phyloP scores from a whole-genome alignment of 441 rosid genomes.

The Aleurites moluccanus region DNA sequence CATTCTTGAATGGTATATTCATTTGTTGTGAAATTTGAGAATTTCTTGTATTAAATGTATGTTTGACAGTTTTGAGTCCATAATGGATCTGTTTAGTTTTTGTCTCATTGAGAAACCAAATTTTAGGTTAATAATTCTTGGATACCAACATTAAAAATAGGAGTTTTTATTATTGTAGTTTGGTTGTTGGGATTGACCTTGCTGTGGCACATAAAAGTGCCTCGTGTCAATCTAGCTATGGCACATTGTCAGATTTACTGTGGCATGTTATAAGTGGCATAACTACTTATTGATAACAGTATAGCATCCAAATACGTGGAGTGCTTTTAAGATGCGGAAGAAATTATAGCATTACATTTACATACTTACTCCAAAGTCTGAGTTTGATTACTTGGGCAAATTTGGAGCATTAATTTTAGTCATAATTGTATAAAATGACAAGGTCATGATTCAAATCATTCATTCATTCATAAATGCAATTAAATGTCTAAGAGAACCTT shows the following conservation, averaged over 20 bases:
- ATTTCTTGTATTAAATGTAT: neutral
- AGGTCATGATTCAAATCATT: too few species aligned
- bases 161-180: too few species aligned
- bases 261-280: neutral
- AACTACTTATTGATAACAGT: neutral
- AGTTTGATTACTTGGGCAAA: neutral
- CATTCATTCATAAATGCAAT: too few species aligned
- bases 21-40: neutral
- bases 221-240: neutral
- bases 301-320: neutral
- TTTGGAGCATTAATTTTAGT: neutral
- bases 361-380: neutral
- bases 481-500: too few species aligned
- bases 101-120: too few species aligned
- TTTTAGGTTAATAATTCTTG: neutral
- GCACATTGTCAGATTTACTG: neutral
- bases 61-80: neutral
- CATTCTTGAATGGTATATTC: conserved; percentile 77
- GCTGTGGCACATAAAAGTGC: neutral
- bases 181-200: too few species aligned
- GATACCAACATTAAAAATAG: too few species aligned
- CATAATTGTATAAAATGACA: too few species aligned
- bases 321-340: too few species aligned
- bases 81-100: neutral
- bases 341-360: neutral